phyloP scores from a whole-genome alignment of 2,329 filamentous ascomycete species.

The Beauveria scarabaeidicola region DNA sequence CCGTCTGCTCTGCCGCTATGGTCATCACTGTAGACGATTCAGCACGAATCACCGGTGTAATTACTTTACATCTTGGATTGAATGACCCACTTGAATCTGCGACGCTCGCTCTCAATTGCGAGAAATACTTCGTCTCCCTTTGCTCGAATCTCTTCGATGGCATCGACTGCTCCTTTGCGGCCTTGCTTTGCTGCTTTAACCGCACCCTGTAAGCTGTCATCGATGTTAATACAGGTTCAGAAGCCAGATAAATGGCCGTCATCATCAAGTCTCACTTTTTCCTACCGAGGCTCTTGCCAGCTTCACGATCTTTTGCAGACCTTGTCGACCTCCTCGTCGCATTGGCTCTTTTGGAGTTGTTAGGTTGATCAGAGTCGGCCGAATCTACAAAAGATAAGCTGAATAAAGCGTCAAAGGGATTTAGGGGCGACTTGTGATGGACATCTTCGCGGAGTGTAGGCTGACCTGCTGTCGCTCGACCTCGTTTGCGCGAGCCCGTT shows the following conservation, averaged over 20 bases:
- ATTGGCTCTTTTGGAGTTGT: not conserved
- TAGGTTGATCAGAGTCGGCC: not conserved
- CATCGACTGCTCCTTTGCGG: not conserved
- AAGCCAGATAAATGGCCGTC: not conserved
- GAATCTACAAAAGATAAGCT: not conserved
- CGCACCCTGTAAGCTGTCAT: not conserved
- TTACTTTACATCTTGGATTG: too few species aligned
- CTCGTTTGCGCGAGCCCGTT: constrained; percentile 8
- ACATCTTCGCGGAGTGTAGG: not conserved
- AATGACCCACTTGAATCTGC: not conserved
- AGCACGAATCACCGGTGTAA: not conserved
- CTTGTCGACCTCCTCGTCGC: not conserved
- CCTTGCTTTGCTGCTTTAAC: not conserved
- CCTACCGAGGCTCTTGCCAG: not conserved
- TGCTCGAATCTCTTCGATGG: not conserved
- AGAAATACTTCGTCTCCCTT: not conserved
- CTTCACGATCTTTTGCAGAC: not conserved
- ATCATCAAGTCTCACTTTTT: not conserved
- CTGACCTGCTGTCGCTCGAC: not conserved
- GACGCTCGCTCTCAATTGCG: not conserved
- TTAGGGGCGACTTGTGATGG: not conserved
- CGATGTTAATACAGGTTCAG: not conserved
- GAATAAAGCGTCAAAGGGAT: not conserved
- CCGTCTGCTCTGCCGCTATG: not conserved
- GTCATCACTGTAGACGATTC: not conserved